Percentiles rank a stretch among this genome's conserved stretches.
Conservation (phyloP, 2,329 filamentous ascomycete genomes). For the Lasiodiplodia gonubiensis region DNA sequence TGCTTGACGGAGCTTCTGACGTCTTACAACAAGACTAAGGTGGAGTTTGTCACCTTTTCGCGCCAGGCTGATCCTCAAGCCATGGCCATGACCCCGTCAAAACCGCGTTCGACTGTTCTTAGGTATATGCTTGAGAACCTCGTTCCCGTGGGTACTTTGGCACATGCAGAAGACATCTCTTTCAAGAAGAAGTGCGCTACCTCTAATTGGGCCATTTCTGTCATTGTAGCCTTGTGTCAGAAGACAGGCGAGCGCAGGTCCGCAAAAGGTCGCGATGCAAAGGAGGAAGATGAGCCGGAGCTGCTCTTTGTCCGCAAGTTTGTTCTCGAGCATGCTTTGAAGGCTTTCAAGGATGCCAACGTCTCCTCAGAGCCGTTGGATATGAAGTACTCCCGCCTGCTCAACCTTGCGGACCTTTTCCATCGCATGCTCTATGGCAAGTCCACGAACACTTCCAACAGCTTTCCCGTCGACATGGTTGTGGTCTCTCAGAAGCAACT, state of each 20-base stretch:
- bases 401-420: conserved; percentile 89
- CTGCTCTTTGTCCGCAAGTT: conserved; percentile 93
- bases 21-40: conserved; percentile 92
- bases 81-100: conserved; percentile 83
- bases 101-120: conserved; percentile 87
- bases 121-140: conserved; percentile 92
- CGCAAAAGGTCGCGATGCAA: conserved; percentile 63
- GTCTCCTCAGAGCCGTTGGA: conserved; percentile 80
- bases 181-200: conserved; percentile 87
- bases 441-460: conserved; percentile 35
- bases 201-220: conserved; percentile 82
- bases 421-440: conserved; percentile 70
- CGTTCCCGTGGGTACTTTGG: conserved; percentile 67
- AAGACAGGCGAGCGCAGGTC: conserved; percentile 81
- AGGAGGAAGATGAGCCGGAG: conserved; percentile 78
- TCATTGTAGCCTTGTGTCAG: conserved; percentile 83
- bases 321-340: conserved; percentile 89
- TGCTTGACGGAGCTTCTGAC: conserved; percentile 88
- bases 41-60: conserved; percentile 99
- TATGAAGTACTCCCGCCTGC: conserved; percentile 82
- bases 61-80: conserved; percentile 83
- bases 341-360: conserved; percentile 88
- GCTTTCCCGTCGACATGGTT: conserved; percentile 32
- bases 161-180: conserved; percentile 73
- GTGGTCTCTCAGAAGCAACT: conserved; percentile 77